Percentiles rank a stretch among this genome's conserved stretches.
Conservation (phyloP, 306 rosid species). For the Trifolium dubium region DNA sequence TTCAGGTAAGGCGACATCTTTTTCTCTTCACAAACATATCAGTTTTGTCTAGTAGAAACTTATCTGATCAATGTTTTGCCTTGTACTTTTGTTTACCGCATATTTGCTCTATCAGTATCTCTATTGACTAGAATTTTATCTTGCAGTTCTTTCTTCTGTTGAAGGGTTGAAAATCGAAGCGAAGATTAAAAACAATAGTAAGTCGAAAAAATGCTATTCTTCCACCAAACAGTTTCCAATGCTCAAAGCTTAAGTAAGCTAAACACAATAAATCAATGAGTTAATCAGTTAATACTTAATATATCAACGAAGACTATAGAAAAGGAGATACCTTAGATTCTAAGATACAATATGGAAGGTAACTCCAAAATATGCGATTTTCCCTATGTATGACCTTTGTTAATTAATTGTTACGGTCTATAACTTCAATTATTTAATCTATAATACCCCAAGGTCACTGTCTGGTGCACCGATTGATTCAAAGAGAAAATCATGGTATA, state of each 20-base stretch:
- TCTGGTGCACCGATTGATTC: constrained; percentile 31
- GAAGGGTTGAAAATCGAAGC: constrained; percentile 68
- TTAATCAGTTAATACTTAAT: background rate
- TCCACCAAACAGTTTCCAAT: constrained; percentile 16
- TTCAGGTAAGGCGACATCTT: constrained; percentile 57
- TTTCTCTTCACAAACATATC: constrained; percentile 22
- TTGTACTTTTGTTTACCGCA: constrained; percentile 16
- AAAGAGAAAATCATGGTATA: constrained; percentile 22
- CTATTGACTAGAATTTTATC: constrained; percentile 44
- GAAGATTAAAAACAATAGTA: constrained; percentile 54
- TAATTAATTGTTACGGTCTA: background rate
- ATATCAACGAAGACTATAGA: constrained; percentile 8
- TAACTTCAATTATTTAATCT: constrained; percentile 27
- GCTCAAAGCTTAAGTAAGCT: constrained; percentile 31
- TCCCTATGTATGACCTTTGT: constrained; percentile 20
- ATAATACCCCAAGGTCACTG: constrained; percentile 29
- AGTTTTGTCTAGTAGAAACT: constrained; percentile 22
- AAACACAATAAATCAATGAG: background rate
- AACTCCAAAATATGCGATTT: constrained; percentile 22
- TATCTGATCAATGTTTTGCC: constrained; percentile 31
- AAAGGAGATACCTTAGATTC: constrained; percentile 21
- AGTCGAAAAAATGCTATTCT: constrained; percentile 45
- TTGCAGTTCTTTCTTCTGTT: constrained; percentile 77
- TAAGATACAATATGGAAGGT: constrained; percentile 21
- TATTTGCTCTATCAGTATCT: constrained; percentile 31